Base-by-base conservation (phyloP, 139 green algal genomes). In the Chlamydomonas urium region DNA sequence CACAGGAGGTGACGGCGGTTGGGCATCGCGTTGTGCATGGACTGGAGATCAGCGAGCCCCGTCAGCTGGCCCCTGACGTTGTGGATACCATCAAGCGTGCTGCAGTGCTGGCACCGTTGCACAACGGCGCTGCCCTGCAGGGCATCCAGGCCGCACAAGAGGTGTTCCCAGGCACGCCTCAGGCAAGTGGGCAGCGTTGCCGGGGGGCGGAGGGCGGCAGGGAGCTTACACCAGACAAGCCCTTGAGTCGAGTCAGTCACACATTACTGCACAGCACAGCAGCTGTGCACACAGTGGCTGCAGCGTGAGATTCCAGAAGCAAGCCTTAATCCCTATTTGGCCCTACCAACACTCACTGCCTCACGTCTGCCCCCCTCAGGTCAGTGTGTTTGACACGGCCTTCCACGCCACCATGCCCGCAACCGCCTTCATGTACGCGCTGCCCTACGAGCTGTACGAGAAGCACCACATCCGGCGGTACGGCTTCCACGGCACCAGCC, bases 351-450 rank as follows among this genome's bases (percentile, higher is more conserved):
- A 17, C 14, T 60, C 4, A 5, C 8, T n/a, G 14, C 48, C 14
- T 23, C 48, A n/a, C n/a, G 3, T 66, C n/a, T 37, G 14, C 3
- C 28, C 29, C 42, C 10, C 42, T 24, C 90, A 97, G 81, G 92
- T 97, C 4, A 92, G 82, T 29, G 91, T 97, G 33, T 97, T 97
- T 74, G 93, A 97, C 82, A 97, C 93, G 1, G 93, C 93, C 6
- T 97, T 93, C 73, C 93, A 97, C 77, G 79, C 88, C 45, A 96
- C 87, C 38, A 95, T 97, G 89, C 81, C 88, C 0, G 61, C 86
- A 1, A 45, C 80, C 17, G 89, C 91, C 0, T 97, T 86, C 81
- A 91, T 88, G 62, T 97, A 97, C 68, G 91, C 83, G 0, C 61
- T 97, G 56, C 93, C 93, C 2, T 88, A 89, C 65, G 76, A 91